Base-by-base conservation (phyloP, 768 basidiomycete genomes). In the Cubamyces sp. region DNA sequence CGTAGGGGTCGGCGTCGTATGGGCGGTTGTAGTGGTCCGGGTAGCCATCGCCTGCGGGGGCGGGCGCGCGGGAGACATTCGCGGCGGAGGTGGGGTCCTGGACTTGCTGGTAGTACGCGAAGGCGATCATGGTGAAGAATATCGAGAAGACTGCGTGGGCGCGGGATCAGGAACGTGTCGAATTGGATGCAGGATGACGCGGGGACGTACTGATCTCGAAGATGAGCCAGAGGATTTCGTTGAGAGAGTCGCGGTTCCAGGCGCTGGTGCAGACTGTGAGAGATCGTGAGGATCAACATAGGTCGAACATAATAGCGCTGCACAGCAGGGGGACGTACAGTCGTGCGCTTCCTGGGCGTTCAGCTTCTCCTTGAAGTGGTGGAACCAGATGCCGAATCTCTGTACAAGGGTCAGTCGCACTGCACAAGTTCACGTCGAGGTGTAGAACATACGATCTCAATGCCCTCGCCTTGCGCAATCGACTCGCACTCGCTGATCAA, bases 101-200 rank as follows among this genome's bases (percentile, higher is more conserved):
- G 1, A 86, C 70, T 74, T 95, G 92, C 23, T 87, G 87, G 70
- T 89, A 86, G 77, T 87, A 95, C 15, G 81, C 79, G 71, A 88
- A 89, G 2, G 87, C 83, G 66, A 91, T 68, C 50, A 80, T 64
- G n/a, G 83, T 81, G 79, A 92, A 91, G 61, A 93, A 71, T 40
- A 78, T 66, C 46, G 81, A 79, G 49, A 90, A 67, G 50, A 85
- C 87, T 90, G 66, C 2, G 28, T 40, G 53, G 1, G 6, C n/a
- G 41, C 19, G 19, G 19, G 57, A 43, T 39, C 50, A 57, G 42
- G 5, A 21, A 54, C 6, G 28, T 37, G 19, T 14, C 25, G 19
- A 19, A 41, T 40, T 25, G 15, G 37, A 62, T 23, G 6, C 37
- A 18, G 12, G n/a, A 15, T 37, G 48, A 54, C 54, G 46, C n/a